Conservation (phyloP, 345 rosid genomes). For the Laguncularia racemosa region DNA sequence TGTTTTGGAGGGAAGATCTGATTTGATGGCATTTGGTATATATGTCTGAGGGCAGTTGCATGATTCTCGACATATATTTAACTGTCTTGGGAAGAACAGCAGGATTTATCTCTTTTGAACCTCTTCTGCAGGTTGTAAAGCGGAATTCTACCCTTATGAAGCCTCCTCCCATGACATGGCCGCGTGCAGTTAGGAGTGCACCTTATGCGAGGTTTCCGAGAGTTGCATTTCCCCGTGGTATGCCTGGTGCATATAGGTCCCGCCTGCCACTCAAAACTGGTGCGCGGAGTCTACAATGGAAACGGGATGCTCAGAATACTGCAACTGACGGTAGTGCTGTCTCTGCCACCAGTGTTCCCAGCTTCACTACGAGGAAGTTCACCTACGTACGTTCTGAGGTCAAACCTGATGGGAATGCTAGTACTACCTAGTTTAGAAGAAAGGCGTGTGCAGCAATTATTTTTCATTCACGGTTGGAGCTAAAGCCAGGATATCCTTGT, state of each 20-base stretch:
- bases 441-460: too few relatives aligned
- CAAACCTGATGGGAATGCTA: conserved; percentile 31
- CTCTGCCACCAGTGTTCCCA: conserved; percentile 20
- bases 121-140: conserved; percentile 58
- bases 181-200: conserved; percentile 40
- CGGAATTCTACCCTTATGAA: conserved; percentile 57
- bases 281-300: conserved; percentile 94
- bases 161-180: conserved; percentile 53
- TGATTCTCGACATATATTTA: too few relatives aligned
- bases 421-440: conserved; percentile 17
- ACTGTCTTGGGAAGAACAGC: background rate
- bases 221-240: conserved; percentile 55
- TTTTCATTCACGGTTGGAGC: too few relatives aligned
- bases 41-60: too few relatives aligned
- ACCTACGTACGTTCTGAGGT: conserved; percentile 68
- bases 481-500: too few relatives aligned
- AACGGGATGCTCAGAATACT: conserved; percentile 51
- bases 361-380: conserved; percentile 51
- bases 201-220: conserved; percentile 55
- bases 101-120: background rate
- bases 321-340: conserved; percentile 29
- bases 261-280: conserved; percentile 56
- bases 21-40: too few relatives aligned
- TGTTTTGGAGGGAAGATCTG: too few relatives aligned
- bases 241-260: conserved; percentile 50